Conservation (phyloP, 1,284 basidiomycete genomes). For the Kwoniella shivajii region DNA sequence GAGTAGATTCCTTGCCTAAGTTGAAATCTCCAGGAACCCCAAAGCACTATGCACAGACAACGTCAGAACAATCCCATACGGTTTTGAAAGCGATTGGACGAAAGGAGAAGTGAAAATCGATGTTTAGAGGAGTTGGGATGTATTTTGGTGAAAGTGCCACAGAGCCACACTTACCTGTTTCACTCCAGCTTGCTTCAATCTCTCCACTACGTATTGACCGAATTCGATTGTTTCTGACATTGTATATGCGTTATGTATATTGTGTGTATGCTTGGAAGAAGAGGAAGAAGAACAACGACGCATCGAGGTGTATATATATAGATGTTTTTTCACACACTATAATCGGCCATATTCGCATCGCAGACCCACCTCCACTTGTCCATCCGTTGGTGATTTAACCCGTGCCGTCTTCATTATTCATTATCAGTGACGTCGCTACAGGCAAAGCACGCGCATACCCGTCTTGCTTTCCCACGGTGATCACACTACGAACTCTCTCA, state of each 20-base stretch:
- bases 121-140: slow-evolving; percentile 17
- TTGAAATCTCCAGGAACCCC: slow-evolving; percentile 94
- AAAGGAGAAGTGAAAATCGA: not conserved
- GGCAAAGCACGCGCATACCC: too few relatives aligned
- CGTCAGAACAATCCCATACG: not conserved
- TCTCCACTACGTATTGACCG: slow-evolving; percentile 69
- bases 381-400: too few relatives aligned
- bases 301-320: not conserved
- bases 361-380: not conserved
- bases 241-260: not conserved
- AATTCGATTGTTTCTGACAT: slow-evolving; percentile 58
- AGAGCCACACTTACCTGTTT: slow-evolving; percentile 34
- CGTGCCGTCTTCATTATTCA: too few relatives aligned
- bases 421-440: too few relatives aligned
- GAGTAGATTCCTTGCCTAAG: slow-evolving; percentile 9
- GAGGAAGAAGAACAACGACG: not conserved
- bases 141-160: not conserved
- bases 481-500: too few relatives aligned
- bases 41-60: slow-evolving; percentile 60
- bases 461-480: too few relatives aligned
- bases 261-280: not conserved
- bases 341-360: not conserved
- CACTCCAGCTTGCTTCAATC: slow-evolving; percentile 59
- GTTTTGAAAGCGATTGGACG: not conserved
- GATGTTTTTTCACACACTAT: slow-evolving; percentile 2